These are phyloP conservation scores for Pichia sp. DNA, from an alignment of 1,139 yeast genomes.

Conservation along the genomic window DNA sequence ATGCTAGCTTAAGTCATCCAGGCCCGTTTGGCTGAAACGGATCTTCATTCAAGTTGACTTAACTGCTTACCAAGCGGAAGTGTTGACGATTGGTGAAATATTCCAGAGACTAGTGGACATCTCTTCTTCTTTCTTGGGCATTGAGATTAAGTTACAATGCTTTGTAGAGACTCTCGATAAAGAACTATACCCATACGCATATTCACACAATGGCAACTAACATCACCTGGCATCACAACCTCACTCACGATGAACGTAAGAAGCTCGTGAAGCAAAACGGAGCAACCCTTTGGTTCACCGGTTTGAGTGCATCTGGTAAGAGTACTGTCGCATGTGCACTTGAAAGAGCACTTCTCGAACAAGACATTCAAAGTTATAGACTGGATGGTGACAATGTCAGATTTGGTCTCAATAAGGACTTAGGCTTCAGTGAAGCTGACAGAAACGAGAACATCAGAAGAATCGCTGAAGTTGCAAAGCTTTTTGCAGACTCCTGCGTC, in stretches of 20 bases:
- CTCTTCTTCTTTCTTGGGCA: too few species aligned
- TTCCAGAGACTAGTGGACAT: too few species aligned
- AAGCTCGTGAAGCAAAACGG: constrained; percentile 73
- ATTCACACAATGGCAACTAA: constrained; percentile 77
- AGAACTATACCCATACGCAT: neutral
- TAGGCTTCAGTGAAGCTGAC: constrained; percentile 87
- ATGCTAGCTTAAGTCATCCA: too few species aligned
- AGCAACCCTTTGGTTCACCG: constrained; percentile 91
- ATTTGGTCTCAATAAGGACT: constrained; percentile 89
- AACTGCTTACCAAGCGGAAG: too few species aligned
- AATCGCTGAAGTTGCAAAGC: constrained; percentile 87
- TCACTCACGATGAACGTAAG: constrained; percentile 75
- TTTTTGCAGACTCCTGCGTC: constrained; percentile 84
- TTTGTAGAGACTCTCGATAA: too few species aligned
- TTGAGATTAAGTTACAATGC: too few species aligned
- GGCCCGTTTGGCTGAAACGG: too few species aligned
- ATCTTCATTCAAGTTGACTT: too few species aligned
- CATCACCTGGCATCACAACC: constrained; percentile 92
- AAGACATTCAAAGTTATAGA: constrained; percentile 70
- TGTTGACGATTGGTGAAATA: too few species aligned
- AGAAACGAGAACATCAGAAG: constrained; percentile 93
- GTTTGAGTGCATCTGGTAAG: constrained; percentile 91
- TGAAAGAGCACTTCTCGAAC: constrained; percentile 69
- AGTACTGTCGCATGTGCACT: constrained; percentile 93
- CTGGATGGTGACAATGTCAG: constrained; percentile 93